Conservation (phyloP, 2,329 filamentous ascomycete genomes). For the Xylaria sp. region DNA sequence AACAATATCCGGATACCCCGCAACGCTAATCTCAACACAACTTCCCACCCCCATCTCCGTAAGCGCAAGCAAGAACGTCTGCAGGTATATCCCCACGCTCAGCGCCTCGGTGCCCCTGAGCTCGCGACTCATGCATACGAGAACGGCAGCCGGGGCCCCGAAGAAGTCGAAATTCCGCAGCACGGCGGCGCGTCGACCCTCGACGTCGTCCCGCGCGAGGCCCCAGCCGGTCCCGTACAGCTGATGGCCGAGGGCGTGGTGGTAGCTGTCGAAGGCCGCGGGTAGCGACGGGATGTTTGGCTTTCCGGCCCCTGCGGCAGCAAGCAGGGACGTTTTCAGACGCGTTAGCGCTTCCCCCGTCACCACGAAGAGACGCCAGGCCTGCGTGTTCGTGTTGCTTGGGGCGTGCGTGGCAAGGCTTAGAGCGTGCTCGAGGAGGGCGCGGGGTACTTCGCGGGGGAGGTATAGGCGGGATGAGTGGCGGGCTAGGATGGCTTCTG, state of each 20-base stretch:
- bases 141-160: slow-evolving; percentile 37
- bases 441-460: slow-evolving; percentile 25
- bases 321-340: neutral
- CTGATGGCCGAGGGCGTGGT: too few species aligned
- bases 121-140: slow-evolving; percentile 40
- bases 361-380: slow-evolving; percentile 28
- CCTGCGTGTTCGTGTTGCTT: slow-evolving; percentile 42
- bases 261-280: neutral
- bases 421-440: slow-evolving; percentile 14
- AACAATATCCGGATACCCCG: slow-evolving; percentile 36
- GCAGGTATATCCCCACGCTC: slow-evolving; percentile 41
- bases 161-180: slow-evolving; percentile 44
- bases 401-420: slow-evolving; percentile 15
- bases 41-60: slow-evolving; percentile 33
- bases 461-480: slow-evolving; percentile 37
- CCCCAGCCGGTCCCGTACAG: neutral
- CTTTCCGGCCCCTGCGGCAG: neutral
- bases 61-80: slow-evolving; percentile 39
- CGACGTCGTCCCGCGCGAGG: neutral
- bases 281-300: neutral
- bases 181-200: neutral
- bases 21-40: slow-evolving; percentile 38
- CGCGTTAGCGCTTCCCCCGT: neutral
- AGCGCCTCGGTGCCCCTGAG: slow-evolving; percentile 30
- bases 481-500: slow-evolving; percentile 37